Evolutionary conservation across 768 basidiomycete genomes (phyloP).

Genomic region (Calocybe indica): DNA sequence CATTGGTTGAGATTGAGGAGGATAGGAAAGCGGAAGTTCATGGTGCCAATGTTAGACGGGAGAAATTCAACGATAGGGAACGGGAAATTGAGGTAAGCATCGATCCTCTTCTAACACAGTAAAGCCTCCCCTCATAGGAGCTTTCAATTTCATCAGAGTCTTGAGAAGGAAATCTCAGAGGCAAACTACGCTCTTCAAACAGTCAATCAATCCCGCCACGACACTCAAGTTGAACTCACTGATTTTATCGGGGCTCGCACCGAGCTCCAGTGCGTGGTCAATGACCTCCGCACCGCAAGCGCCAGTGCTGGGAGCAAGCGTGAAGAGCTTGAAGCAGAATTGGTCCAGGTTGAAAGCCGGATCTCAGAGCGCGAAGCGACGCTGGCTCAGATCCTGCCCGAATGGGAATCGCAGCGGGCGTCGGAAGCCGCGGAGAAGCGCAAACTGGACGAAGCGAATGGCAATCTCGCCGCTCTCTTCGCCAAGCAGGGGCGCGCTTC

Average conservation of each 20-base stretch:
- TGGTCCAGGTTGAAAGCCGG: conserved; percentile 50
- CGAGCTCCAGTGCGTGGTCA: conserved; percentile 78
- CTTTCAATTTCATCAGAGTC: conserved; percentile 37
- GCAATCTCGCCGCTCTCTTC: conserved; percentile 68
- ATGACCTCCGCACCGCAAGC: conserved; percentile 66
- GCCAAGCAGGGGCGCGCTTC: conserved; percentile 87
- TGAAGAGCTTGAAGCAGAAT: conserved; percentile 57
- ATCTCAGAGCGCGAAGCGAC: conserved; percentile 58
- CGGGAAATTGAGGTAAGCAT: conserved; percentile 72
- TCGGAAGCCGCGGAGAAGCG: conserved; percentile 52
- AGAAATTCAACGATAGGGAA: conserved; percentile 79
- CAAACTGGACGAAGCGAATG: conserved; percentile 68
- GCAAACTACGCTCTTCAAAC: conserved; percentile 70
- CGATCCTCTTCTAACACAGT: background rate
- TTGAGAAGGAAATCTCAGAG: conserved; percentile 69
- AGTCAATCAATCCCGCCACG: conserved; percentile 60
- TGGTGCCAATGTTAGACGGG: conserved; percentile 73
- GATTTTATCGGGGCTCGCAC: conserved; percentile 83
- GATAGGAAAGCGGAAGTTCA: conserved; percentile 82
- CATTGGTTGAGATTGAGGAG: conserved; percentile 80
- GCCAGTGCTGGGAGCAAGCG: conserved; percentile 61
- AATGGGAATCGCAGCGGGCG: conserved; percentile 57
- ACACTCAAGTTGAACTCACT: conserved; percentile 76
- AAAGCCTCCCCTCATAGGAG: background rate
- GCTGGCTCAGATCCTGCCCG: conserved; percentile 60